Percentiles rank a stretch among this genome's conserved stretches.
Conservation (phyloP, 2,329 filamentous ascomycete genomes). For the Clonostachys rosea region DNA sequence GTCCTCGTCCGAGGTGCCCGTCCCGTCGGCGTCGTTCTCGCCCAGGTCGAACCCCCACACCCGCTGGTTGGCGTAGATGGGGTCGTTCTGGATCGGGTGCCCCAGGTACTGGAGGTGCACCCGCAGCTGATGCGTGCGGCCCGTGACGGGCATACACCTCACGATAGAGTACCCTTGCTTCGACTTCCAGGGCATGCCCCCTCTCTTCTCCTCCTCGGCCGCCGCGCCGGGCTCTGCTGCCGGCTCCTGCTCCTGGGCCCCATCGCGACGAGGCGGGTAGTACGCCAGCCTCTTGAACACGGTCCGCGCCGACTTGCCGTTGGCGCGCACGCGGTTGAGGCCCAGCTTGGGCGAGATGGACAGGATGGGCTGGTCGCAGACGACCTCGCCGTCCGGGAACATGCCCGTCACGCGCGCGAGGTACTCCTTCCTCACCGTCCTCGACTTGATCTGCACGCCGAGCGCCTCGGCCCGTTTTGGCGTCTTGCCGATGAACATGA, state of each 20-base stretch:
- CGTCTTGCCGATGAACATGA: conserved; percentile 97
- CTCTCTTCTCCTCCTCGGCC: conserved; percentile 5
- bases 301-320: conserved; percentile 83
- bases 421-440: conserved; percentile 93
- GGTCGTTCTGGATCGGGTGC: conserved; percentile 94
- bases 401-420: conserved; percentile 84
- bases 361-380: conserved; percentile 91
- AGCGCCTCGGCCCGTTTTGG: conserved; percentile 74
- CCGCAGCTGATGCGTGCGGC: conserved; percentile 89
- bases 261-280: conserved; percentile 49
- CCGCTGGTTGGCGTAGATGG: conserved; percentile 91
- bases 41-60: conserved; percentile 86
- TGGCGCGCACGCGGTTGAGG: conserved; percentile 88
- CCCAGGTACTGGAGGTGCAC: conserved; percentile 94
- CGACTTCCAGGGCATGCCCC: conserved; percentile 34
- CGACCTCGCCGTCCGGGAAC: conserved; percentile 86
- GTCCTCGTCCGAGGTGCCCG: conserved; percentile 76
- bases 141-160: conserved; percentile 87
- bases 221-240: conserved; percentile 5
- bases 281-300: conserved; percentile 93
- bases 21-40: conserved; percentile 57
- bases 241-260: not conserved
- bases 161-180: conserved; percentile 89
- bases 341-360: conserved; percentile 93
- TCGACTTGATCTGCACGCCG: conserved; percentile 67